Evolutionary conservation across 2,329 filamentous ascomycete genomes (phyloP).

Genomic region (Geosmithia flava): DNA sequence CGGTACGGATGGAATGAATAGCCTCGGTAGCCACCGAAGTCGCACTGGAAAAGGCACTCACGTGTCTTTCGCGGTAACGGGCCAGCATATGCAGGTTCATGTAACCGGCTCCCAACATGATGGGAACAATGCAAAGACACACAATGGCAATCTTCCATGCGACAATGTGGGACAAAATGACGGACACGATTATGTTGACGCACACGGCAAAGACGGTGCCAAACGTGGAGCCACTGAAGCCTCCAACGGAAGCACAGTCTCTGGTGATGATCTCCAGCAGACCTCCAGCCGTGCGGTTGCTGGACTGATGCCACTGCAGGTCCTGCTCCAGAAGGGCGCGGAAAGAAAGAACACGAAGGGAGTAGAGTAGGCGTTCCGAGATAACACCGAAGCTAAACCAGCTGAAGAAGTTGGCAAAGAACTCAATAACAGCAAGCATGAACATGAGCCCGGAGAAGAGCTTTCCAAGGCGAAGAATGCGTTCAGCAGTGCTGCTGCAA

Average conservation of each 20-base stretch:
- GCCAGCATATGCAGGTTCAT: constrained; percentile 49
- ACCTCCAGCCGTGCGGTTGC: constrained; percentile 40
- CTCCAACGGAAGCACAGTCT: constrained; percentile 42
- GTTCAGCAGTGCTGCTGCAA: constrained; percentile 17
- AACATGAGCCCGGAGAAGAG: constrained; percentile 37
- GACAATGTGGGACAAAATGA: constrained; percentile 52
- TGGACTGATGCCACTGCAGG: constrained; percentile 53
- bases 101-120: constrained; percentile 51
- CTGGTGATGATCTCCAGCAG: constrained; percentile 53
- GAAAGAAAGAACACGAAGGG: constrained; percentile 44
- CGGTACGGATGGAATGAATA: constrained; percentile 46
- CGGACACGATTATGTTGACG: constrained; percentile 50
- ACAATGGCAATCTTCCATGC: constrained; percentile 63
- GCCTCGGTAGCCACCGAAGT: constrained; percentile 51
- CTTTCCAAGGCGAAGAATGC: constrained; percentile 15
- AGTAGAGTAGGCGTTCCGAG: constrained; percentile 47
- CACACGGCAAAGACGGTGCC: constrained; percentile 51
- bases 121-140: constrained; percentile 48
- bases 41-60: constrained; percentile 45
- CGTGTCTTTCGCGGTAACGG: constrained; percentile 43
- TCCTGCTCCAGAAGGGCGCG: constrained; percentile 49
- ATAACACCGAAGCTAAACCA: constrained; percentile 25
- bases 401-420: constrained; percentile 39
- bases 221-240: constrained; percentile 49
- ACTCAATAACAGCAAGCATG: constrained; percentile 28